Conservation (phyloP, 106 monocot genomes). For the Dioscorea zingiberensis region DNA sequence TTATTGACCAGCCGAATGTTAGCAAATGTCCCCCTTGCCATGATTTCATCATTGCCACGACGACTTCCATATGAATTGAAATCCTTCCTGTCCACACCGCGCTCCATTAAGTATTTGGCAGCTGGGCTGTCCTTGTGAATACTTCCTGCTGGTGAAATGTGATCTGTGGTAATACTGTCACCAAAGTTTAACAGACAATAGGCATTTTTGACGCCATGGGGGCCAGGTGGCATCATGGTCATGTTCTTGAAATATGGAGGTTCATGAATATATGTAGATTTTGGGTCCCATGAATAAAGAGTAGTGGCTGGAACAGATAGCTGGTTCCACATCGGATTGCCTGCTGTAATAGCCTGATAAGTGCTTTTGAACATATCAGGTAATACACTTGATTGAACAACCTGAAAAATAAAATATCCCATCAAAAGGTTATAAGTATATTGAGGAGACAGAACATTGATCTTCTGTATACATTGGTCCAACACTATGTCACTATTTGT, state of each 20-base stretch:
- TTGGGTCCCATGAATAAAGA: conserved; percentile 71
- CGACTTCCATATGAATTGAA: conserved; percentile 90
- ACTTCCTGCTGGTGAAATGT: conserved; percentile 78
- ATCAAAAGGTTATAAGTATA: neutral
- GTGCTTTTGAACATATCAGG: conserved; percentile 83
- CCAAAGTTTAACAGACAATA: conserved; percentile 71
- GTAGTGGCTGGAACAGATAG: conserved; percentile 37
- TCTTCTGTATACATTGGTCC: too few species aligned
- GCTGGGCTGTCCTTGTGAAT: conserved; percentile 83
- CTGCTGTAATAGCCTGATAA: conserved; percentile 66
- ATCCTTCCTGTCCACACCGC: conserved; percentile 57
- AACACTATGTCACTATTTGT: too few species aligned
- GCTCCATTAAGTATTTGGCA: conserved; percentile 71
- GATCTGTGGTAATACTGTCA: conserved; percentile 76
- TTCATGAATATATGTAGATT: conserved; percentile 76
- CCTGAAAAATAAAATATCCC: conserved; percentile 14
- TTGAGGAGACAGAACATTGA: too few species aligned
- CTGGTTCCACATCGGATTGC: conserved; percentile 85
- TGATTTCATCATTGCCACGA: conserved; percentile 78
- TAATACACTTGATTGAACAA: conserved; percentile 66
- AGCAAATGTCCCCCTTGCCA: conserved; percentile 85
- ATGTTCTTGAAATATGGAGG: conserved; percentile 74
- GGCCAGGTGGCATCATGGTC: conserved; percentile 74
- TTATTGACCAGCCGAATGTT: conserved; percentile 84
- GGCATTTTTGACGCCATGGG: conserved; percentile 58